These are phyloP conservation scores for Olyra latifolia DNA, from an alignment of 176 grass and related monocot genomes.

Conservation along the genomic window DNA sequence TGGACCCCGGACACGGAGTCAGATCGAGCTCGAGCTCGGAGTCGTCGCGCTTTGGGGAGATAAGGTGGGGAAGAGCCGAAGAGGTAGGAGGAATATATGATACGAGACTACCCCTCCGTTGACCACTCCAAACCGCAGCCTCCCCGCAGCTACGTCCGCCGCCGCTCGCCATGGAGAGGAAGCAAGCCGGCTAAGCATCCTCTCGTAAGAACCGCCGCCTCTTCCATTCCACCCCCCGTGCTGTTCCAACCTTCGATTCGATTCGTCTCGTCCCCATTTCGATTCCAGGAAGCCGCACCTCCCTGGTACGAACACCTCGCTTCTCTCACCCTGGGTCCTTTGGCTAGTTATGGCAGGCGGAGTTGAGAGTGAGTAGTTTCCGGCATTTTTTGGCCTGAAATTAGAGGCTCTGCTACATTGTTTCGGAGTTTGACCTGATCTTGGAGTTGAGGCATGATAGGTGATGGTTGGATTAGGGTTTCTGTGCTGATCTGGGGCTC, in stretches of 20 bases:
- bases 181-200: conserved; percentile 71
- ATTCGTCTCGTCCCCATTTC: not conserved
- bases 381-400: not conserved
- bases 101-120: conserved; percentile 5
- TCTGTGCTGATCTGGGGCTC: not conserved
- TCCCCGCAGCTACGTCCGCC: conserved; percentile 37
- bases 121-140: not conserved
- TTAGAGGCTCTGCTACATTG: not conserved
- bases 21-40: conserved; percentile 1
- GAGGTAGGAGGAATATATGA: not conserved
- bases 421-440: not conserved
- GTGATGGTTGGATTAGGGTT: not conserved
- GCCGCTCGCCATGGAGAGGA: conserved; percentile 65
- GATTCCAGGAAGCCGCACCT: conserved; percentile 65
- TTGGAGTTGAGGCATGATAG: not conserved
- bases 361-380: not conserved
- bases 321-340: not conserved
- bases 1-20: not conserved
- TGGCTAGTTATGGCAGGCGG: not conserved
- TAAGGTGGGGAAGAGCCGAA: conserved; percentile 12
- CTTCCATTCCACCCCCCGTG: not conserved
- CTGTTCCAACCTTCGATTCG: not conserved
- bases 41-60: conserved; percentile 14
- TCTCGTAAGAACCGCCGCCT: conserved; percentile 42
- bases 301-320: conserved; percentile 38